Evolutionary conservation across 805 yeast species (phyloP), one percentile per base, ranked within the genome.

Genomic region (Candida glaebosa): DNA sequence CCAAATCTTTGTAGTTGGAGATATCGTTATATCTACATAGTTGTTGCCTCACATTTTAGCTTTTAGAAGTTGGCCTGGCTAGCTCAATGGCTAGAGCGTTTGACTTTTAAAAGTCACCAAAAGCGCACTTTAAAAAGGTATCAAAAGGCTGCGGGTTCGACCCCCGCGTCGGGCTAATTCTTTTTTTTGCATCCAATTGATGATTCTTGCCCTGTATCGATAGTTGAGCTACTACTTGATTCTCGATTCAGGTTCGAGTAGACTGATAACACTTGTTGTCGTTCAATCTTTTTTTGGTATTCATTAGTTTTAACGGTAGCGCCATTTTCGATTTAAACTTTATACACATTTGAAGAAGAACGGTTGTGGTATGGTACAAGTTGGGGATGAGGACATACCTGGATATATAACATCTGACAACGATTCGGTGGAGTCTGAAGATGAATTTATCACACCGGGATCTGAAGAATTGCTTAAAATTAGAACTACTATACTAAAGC

Each of bases 401-500:
- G 34, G 8, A 15, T 7, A n/a, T 8, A 9, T 31, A 15, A 9
- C 16, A 8, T 24, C 28, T 24, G 16, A 31, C 9, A 16, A n/a
- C 14, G 8, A 9, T 16, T 31, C 16, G 16, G 10, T 7, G 10
- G 34, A 31, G 16, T 31, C 16, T 7, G 83, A 86, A 10, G 95
- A 83, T 38, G 96, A 88, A 45, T 89, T 84, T 54, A 88, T 80
- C 53, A 88, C 96, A 0, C 95, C 95, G 0, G 96, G 95, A 0
- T 60, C 75, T 0, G 65, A 62, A 3, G 76, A 69, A 4, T 59
- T 90, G 7, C 61, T 72, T 5, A 63, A 69, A 1, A 72, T 79
- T 0, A 70, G 98, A 39, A 57, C 62, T 28, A 45, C 49, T 2
- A 67, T 90, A 0, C 75, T 88, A 0, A 45, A 60, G 4, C 63